These are phyloP conservation scores for Pythium phragmiticola DNA, from an alignment of 352 stramenopile species.

Conservation along the genomic window DNA sequence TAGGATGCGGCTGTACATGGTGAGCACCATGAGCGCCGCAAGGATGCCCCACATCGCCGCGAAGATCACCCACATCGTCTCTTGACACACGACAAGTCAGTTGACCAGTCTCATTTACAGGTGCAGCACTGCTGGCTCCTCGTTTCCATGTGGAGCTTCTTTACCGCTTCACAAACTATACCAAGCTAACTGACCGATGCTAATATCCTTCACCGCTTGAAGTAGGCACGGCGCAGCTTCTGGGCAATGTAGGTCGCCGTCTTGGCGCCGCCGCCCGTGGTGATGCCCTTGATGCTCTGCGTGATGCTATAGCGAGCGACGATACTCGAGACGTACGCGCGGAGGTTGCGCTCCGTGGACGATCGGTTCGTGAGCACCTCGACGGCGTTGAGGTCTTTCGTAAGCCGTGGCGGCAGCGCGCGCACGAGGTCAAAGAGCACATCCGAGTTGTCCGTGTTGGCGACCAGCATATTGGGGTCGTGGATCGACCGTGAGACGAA, in stretches of 20 bases:
- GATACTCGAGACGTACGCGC: conserved; percentile 58
- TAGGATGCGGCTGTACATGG: conserved; percentile 16
- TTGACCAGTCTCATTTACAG: no score
- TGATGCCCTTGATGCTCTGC: conserved; percentile 89
- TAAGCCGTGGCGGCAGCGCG: conserved; percentile 52
- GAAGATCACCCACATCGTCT: conserved; percentile 17
- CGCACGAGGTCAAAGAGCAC: conserved; percentile 45
- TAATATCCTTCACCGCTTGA: conserved; percentile 32
- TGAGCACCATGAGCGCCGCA: conserved; percentile 16
- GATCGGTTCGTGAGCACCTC: conserved; percentile 31
- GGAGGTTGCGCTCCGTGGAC: conserved; percentile 66
- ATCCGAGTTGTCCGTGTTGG: conserved; percentile 40
- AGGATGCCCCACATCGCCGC: conserved; percentile 17
- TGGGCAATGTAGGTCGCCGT: conserved; percentile 77
- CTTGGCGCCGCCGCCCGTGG: conserved; percentile 80
- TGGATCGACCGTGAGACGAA: conserved; percentile 56
- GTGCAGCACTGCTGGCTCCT: no score
- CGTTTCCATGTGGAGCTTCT: not conserved
- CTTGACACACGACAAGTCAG: no score
- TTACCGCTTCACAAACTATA: not conserved
- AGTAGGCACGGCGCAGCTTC: conserved; percentile 87
- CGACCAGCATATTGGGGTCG: conserved; percentile 43
- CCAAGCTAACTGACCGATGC: not conserved
- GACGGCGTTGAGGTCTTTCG: conserved; percentile 34
- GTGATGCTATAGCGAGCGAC: conserved; percentile 84